Evolutionary conservation across 148 eudicot genomes (phyloP).

Genomic region (Silene latifolia): DNA sequence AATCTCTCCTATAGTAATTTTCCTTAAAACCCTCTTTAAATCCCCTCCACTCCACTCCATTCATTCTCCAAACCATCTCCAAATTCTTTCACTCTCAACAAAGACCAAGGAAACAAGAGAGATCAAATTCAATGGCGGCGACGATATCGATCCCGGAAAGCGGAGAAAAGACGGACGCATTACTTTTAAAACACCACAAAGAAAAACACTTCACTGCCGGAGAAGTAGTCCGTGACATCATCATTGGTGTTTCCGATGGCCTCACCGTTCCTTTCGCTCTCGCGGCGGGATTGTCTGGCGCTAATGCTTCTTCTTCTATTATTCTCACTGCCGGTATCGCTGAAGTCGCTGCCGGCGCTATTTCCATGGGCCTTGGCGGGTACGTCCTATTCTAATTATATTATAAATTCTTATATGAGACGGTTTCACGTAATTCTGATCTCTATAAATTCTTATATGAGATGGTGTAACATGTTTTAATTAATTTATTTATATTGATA

Average conservation of each 20-base stretch:
- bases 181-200: constrained; percentile 51
- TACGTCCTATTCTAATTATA: constrained; percentile 11
- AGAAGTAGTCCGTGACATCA: constrained; percentile 82
- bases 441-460: too few species aligned
- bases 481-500: too few species aligned
- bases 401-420: background rate
- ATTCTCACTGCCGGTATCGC: constrained; percentile 92
- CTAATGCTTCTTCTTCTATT: constrained; percentile 76
- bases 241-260: constrained; percentile 95
- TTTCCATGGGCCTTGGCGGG: constrained; percentile 99
- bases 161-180: constrained; percentile 27
- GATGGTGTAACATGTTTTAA: too few species aligned
- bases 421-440: background rate
- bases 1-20: background rate
- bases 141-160: constrained; percentile 11
- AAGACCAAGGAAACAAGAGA: too few species aligned
- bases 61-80: too few species aligned
- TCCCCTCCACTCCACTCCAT: background rate
- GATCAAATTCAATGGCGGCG: constrained; percentile 16
- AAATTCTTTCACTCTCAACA: background rate
- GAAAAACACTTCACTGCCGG: constrained; percentile 91
- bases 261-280: constrained; percentile 94
- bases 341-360: constrained; percentile 94
- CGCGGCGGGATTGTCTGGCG: constrained; percentile 90
- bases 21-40: background rate